Evolutionary conservation across 768 basidiomycete species (phyloP).

Genomic region (Termitomyces sp.): DNA sequence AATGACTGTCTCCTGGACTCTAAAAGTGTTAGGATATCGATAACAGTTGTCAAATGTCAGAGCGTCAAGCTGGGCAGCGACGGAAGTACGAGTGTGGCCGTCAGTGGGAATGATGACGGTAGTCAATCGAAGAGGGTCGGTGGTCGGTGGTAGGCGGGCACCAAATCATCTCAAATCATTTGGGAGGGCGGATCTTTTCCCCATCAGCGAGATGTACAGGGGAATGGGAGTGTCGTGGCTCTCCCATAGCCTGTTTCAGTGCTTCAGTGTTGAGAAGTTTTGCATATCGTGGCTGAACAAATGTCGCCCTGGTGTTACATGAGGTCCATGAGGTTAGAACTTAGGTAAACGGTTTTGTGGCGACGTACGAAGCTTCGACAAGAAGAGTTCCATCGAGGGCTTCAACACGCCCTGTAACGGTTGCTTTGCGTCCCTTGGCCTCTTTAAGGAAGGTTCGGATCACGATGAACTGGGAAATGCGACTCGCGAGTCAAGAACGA

Average conservation of each 20-base stretch:
- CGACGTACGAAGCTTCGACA: slow-evolving; percentile 74
- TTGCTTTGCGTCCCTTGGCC: slow-evolving; percentile 73
- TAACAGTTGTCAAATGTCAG: too few relatives aligned
- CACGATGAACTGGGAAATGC: slow-evolving; percentile 64
- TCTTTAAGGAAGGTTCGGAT: slow-evolving; percentile 67
- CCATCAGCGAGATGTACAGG: slow-evolving; percentile 39
- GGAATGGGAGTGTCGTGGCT: slow-evolving; percentile 35
- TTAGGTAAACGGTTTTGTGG: slow-evolving; percentile 3
- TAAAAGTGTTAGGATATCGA: too few relatives aligned
- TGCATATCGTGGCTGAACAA: slow-evolving; percentile 89
- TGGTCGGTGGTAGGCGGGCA: too few relatives aligned
- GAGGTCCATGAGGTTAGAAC: background rate
- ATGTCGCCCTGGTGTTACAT: slow-evolving; percentile 55
- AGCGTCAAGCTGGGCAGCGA: too few relatives aligned
- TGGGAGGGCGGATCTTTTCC: slow-evolving; percentile 17
- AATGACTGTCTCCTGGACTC: background rate
- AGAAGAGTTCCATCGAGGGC: slow-evolving; percentile 78
- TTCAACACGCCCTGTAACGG: slow-evolving; percentile 71
- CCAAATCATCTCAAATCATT: slow-evolving; percentile 10
- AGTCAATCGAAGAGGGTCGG: too few relatives aligned
- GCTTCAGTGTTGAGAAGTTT: slow-evolving; percentile 62
- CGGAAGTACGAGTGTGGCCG: too few relatives aligned
- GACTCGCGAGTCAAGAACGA: background rate
- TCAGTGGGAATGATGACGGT: too few relatives aligned
- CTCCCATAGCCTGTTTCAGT: slow-evolving; percentile 65